Conservation (phyloP, 1,284 basidiomycete genomes). For the Phellinidium pouzarii region DNA sequence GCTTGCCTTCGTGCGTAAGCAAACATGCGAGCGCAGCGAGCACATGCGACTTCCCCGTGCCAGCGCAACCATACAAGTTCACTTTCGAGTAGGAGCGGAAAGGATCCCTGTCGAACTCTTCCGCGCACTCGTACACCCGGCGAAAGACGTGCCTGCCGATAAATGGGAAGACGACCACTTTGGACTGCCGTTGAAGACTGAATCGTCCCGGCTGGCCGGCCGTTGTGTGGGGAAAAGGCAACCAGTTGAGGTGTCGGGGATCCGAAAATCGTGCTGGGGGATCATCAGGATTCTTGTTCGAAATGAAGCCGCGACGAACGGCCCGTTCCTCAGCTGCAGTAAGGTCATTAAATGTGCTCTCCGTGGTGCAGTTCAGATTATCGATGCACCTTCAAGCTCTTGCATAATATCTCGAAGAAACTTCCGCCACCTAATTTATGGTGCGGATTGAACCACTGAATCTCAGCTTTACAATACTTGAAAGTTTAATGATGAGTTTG, state of each 20-base stretch:
- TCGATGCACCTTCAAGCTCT: conserved; percentile 11
- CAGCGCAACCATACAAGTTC: conserved; percentile 9
- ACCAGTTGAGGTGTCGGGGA: conserved; percentile 12
- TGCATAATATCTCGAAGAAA: conserved; percentile 1
- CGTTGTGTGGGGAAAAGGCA: conserved; percentile 15
- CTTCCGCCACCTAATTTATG: too few relatives aligned
- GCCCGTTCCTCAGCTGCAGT: conserved; percentile 14
- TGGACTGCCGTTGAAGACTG: conserved; percentile 11
- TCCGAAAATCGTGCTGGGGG: conserved; percentile 13
- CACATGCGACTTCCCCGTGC: conserved; percentile 16
- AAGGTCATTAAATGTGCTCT: neutral
- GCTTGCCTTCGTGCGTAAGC: conserved; percentile 13
- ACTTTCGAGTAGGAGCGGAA: conserved; percentile 8
- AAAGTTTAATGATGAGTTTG: neutral
- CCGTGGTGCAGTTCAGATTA: neutral
- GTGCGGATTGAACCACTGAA: too few relatives aligned
- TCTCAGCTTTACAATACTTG: too few relatives aligned
- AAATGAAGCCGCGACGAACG: conserved; percentile 14
- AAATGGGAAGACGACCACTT: conserved; percentile 16
- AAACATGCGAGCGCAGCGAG: conserved; percentile 16
- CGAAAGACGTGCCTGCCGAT: conserved; percentile 16
- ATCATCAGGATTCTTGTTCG: conserved; percentile 14
- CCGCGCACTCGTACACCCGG: conserved; percentile 9
- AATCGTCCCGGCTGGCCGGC: conserved; percentile 11
- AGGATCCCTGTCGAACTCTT: conserved; percentile 10